A percentile compares a stretch with the other conserved stretches of the same genome.
Evolutionary conservation across 805 yeast species (phyloP).

Genomic region (Blastobotrys americana): DNA sequence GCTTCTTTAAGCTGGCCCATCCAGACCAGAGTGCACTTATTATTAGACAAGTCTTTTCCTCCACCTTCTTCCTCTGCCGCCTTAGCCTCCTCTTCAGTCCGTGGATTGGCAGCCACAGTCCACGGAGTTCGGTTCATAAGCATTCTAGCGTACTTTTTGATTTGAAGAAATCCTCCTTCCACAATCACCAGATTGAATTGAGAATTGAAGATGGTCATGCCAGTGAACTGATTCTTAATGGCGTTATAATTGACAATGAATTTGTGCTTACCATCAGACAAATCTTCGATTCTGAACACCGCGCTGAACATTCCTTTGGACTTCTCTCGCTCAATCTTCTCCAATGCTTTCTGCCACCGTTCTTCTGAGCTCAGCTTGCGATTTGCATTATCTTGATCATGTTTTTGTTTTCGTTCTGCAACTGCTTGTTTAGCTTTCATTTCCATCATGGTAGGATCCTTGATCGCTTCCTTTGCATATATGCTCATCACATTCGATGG

Average conservation of each 20-base stretch:
- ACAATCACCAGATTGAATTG: conserved; percentile 53
- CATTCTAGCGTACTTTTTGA: conserved; percentile 57
- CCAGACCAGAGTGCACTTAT: conserved; percentile 54
- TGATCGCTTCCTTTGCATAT: conserved; percentile 73
- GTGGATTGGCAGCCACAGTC: conserved; percentile 44
- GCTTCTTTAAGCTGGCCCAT: conserved; percentile 53
- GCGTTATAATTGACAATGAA: conserved; percentile 79
- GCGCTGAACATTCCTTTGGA: conserved; percentile 46
- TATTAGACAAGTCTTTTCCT: conserved; percentile 34
- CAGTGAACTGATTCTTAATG: conserved; percentile 58
- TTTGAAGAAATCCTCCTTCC: conserved; percentile 63
- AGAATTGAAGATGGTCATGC: conserved; percentile 37
- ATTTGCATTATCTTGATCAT: conserved; percentile 51
- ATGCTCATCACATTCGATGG: conserved; percentile 80
- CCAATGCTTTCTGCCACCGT: conserved; percentile 41
- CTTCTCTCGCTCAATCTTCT: conserved; percentile 44
- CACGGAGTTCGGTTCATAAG: conserved; percentile 60
- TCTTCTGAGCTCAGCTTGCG: conserved; percentile 59
- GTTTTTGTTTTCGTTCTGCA: conserved; percentile 50
- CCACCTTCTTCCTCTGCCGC: conserved; percentile 11
- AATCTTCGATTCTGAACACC: conserved; percentile 49
- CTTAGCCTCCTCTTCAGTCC: conserved; percentile 14
- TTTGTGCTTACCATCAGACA: conserved; percentile 58
- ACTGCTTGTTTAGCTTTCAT: conserved; percentile 61
- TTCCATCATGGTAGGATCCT: conserved; percentile 86